Conservation (phyloP, 1,284 basidiomycete species). For the Cystobasidiaceae sp. region DNA sequence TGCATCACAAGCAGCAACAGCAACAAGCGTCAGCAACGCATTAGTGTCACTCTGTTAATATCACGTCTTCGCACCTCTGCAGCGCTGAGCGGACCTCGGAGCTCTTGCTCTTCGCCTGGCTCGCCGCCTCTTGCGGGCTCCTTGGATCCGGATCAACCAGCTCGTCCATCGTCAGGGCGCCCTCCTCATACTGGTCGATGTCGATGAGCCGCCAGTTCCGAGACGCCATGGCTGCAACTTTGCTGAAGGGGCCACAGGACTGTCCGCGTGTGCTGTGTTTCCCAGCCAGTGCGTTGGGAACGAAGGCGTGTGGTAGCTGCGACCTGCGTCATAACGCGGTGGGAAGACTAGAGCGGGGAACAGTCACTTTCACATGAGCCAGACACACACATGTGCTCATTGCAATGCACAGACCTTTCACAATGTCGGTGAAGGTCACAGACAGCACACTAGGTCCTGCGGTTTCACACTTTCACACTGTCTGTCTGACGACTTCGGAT, state of each 20-base stretch:
- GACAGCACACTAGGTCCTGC: too few species aligned
- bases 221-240: background rate
- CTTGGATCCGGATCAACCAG: slow-evolving; percentile 32
- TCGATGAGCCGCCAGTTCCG: slow-evolving; percentile 31
- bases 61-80: slow-evolving; percentile 29
- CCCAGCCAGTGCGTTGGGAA: too few species aligned
- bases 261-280: too few species aligned
- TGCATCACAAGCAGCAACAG: background rate
- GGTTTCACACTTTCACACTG: too few species aligned
- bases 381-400: too few species aligned
- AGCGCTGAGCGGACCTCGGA: slow-evolving; percentile 8
- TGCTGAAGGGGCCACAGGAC: background rate
- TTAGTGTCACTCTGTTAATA: background rate
- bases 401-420: too few species aligned
- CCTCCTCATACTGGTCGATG: slow-evolving; percentile 26
- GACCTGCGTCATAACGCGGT: too few species aligned
- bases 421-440: too few species aligned
- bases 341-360: too few species aligned
- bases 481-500: too few species aligned
- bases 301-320: too few species aligned
- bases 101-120: slow-evolving; percentile 25
- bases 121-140: slow-evolving; percentile 17
- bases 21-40: background rate
- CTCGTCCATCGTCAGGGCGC: slow-evolving; percentile 23
- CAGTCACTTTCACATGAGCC: too few species aligned